phyloP scores from a whole-genome alignment of 192 early-diverging fungal genomes.

The Lunasporangiospora selenospora region DNA sequence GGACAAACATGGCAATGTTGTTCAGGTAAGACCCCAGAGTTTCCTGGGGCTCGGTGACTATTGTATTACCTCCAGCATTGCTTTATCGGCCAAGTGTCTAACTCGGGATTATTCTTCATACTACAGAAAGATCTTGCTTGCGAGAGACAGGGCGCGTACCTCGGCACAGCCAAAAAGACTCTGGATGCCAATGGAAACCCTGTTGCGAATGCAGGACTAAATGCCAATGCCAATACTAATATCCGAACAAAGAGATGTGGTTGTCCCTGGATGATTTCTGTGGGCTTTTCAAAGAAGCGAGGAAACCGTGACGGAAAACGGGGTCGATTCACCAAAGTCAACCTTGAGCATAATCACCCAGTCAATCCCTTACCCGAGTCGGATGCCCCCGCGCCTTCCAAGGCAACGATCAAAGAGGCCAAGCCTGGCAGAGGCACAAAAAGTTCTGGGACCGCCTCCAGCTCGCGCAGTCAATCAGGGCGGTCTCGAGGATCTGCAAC shows the following conservation, averaged over 20 bases:
- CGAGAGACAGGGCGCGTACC: conserved; percentile 38
- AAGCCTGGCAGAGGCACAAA: too few species aligned
- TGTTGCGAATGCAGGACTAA: too few species aligned
- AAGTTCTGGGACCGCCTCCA: too few species aligned
- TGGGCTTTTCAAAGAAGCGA: conserved; percentile 46
- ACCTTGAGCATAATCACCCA: conserved; percentile 35
- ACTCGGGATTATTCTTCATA: too few species aligned
- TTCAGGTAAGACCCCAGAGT: conserved; percentile 23
- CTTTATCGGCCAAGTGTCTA: too few species aligned
- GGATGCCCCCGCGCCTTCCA: background rate
- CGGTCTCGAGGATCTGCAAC: too few species aligned
- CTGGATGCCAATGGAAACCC: conserved; percentile 6
- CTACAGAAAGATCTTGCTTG: conserved; percentile 47
- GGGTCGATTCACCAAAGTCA: conserved; percentile 37
- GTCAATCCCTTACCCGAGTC: conserved; percentile 20
- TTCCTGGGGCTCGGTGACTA: too few species aligned
- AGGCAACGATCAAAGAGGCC: too few species aligned
- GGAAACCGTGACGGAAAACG: conserved; percentile 45
- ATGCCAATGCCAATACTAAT: too few species aligned
- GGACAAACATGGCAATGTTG: conserved; percentile 37
- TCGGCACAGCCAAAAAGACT: conserved; percentile 22
- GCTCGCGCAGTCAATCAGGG: too few species aligned
- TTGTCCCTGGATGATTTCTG: conserved; percentile 49
- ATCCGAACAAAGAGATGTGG: conserved; percentile 42
- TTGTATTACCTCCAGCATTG: too few species aligned